Evolutionary conservation across 352 stramenopile species (phyloP), one percentile per base, ranked within the genome.

Genomic region (Pythium myriotylum): DNA sequence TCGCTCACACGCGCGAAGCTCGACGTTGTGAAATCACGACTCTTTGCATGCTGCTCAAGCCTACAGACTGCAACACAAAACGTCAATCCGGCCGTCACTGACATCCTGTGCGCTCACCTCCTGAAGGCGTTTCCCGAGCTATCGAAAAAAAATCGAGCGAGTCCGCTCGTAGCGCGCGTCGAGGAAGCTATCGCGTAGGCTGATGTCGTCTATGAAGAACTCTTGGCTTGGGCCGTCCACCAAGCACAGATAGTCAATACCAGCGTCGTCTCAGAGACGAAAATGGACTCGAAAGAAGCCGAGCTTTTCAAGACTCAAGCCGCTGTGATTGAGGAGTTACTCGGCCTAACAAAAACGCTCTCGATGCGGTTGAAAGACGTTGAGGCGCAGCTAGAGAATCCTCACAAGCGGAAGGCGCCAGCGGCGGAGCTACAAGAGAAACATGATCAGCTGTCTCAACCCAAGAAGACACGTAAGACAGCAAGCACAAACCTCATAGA

Each of bases 301-400:
- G 17, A 27, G 48, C 20, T 43, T 2, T 4, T 55, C 17, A 55
- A 55, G 10, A 29, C 48, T 2, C 48, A 55, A 20, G 4, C 48
- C n/a, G 32, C 29, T 16, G 48, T 55, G 4, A 14, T 55, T 20
- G 32, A 55, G 12, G 48, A 55, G 48, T 19, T 55, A 29, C 29
- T 55, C 16, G 32, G 29, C 8, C 29, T 55, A 5, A 55, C 48
- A 1, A 55, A 55, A 20, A 43, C 20, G 48, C 48, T 55, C 3
- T 24, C 48, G 27, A 16, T 45, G n/a, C 48, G 48, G 6, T 55
- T 55, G 48, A 54, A 45, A 17, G 48, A 55, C 29, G 48, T 55
- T 1, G 48, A 55, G 29, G 48, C 48, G 3, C 29, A 45, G 32
- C 29, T 35, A 35, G n/a, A n/a, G n/a, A n/a, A n/a, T n/a, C n/a